These are phyloP conservation scores for Porodaedalea pini DNA, from an alignment of 1,284 basidiomycete species.

Conservation along the genomic window DNA sequence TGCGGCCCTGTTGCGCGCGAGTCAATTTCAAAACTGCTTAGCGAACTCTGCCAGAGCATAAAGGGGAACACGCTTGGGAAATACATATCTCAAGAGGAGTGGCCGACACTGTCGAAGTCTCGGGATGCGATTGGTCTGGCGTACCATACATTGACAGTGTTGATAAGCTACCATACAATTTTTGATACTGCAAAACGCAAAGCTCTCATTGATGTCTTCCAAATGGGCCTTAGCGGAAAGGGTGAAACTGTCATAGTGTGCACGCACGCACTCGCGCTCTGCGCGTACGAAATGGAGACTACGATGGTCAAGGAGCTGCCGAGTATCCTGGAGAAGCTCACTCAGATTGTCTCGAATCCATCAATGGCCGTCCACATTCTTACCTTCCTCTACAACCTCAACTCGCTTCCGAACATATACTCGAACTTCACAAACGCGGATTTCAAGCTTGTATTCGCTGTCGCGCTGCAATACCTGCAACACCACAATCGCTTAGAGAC, in stretches of 20 bases:
- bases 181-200: constrained; percentile 71
- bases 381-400: constrained; percentile 87
- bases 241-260: constrained; percentile 88
- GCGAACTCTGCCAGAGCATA: constrained; percentile 68
- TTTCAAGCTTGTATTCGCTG: constrained; percentile 93
- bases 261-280: constrained; percentile 85
- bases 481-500: constrained; percentile 77
- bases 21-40: constrained; percentile 64
- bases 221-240: constrained; percentile 75
- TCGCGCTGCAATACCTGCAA: constrained; percentile 92
- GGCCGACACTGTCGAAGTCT: constrained; percentile 62
- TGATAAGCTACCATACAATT: constrained; percentile 84
- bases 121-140: constrained; percentile 87
- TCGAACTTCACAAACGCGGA: constrained; percentile 92
- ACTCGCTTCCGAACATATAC: constrained; percentile 76
- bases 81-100: constrained; percentile 48
- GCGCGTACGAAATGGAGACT: constrained; percentile 84
- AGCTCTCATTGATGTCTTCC: constrained; percentile 81
- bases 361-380: constrained; percentile 95
- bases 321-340: constrained; percentile 83
- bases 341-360: constrained; percentile 93
- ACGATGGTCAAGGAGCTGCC: constrained; percentile 82
- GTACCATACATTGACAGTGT: constrained; percentile 84
- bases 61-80: constrained; percentile 57
- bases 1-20: constrained; percentile 80